These are phyloP conservation scores for Zygoascus biomembranicola DNA, from an alignment of 805 yeast species.

Conservation along the genomic window DNA sequence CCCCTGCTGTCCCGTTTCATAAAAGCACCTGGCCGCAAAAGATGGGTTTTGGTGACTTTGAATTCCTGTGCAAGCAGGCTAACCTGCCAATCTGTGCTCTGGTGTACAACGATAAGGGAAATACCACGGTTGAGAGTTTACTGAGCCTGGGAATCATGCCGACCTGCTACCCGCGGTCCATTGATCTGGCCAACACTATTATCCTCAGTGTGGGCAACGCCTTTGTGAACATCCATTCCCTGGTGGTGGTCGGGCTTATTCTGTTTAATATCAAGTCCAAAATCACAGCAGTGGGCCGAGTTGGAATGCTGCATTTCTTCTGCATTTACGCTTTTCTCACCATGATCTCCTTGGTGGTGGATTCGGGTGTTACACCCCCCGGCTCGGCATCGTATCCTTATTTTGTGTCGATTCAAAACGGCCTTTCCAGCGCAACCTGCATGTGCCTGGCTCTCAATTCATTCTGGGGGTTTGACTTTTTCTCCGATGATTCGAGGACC, in stretches of 20 bases:
- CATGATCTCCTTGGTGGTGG: slow-evolving; percentile 66
- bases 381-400: slow-evolving; percentile 67
- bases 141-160: slow-evolving; percentile 53
- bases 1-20: neutral
- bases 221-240: slow-evolving; percentile 70
- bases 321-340: slow-evolving; percentile 50
- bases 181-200: slow-evolving; percentile 82
- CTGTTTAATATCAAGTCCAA: slow-evolving; percentile 71
- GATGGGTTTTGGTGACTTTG: slow-evolving; percentile 65
- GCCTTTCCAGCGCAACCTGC: slow-evolving; percentile 64
- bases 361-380: slow-evolving; percentile 89
- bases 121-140: slow-evolving; percentile 15
- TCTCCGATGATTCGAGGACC: slow-evolving; percentile 84
- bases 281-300: slow-evolving; percentile 91
- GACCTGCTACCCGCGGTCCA: slow-evolving; percentile 74
- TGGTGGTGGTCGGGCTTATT: slow-evolving; percentile 58
- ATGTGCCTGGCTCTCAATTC: slow-evolving; percentile 66
- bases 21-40: neutral
- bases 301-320: slow-evolving; percentile 72
- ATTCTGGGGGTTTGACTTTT: slow-evolving; percentile 73
- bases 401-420: slow-evolving; percentile 76
- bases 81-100: slow-evolving; percentile 78
- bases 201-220: slow-evolving; percentile 86
- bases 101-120: slow-evolving; percentile 31
- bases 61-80: slow-evolving; percentile 51